Evolutionary conservation across 208 protist species (phyloP), one percentile per base, ranked within the genome.

Genomic region (Tritrichomonas musculus): DNA sequence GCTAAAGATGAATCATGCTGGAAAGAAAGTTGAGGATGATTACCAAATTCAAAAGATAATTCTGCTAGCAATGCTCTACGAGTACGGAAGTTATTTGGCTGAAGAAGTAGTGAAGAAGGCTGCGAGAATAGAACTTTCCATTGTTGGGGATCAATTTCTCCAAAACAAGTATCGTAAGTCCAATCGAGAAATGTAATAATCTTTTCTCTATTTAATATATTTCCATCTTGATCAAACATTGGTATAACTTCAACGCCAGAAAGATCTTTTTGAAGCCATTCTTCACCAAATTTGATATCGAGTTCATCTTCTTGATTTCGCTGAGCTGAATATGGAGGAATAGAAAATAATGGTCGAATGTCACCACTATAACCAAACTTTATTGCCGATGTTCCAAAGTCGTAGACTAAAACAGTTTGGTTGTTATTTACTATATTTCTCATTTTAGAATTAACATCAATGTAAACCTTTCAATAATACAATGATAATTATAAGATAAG

Each of bases 171-270:
- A 60, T n/a, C 41, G 27, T 69, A 69, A 8, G 64, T 69, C 77
- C 77, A 88, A 88, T 88, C 77, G 41, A 88, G 57, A 47, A 88
- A 88, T 33, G 77, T 5, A 11, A 57, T n/a, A 88, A 88, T 25
- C 41, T 33, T 57, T 33, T 88, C 77, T 20, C n/a, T 44, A 13
- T 88, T n/a, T 13, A 20, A 50, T 9, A 82, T 82, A 14, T n/a
- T 36, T 30, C 73, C 73, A 30, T 82, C 41, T 4, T 88, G n/a
- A 57, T 88, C 47, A 60, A 60, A 41, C 77, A 88, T 88, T 4
- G 8, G 41, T 17, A 47, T 88, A 8, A 88, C 30, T 39, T 88
- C 41, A 33, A 88, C 27, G 22, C 47, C 77, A 57, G 77, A 27
- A 50, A 88, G 22, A 57, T 57, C 27, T 25, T 84, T 84, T 53